Percentiles rank a stretch among this genome's conserved stretches.
Evolutionary conservation across 495 filamentous ascomycete species (phyloP).

Genomic region (Podospora sp.): DNA sequence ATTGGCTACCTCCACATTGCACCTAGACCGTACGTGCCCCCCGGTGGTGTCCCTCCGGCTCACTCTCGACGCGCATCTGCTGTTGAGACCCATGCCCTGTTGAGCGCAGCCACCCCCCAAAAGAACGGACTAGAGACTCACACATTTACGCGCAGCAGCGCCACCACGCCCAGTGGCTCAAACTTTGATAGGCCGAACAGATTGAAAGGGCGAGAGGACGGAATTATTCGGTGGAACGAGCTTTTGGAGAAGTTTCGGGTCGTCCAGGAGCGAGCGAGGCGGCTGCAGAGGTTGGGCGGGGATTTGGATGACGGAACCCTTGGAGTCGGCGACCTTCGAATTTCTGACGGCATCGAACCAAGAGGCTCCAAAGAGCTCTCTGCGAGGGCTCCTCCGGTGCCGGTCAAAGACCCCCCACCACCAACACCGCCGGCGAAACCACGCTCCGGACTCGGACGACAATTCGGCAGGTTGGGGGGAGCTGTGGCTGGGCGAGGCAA

Average conservation of each 20-base stretch:
- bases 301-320: constrained; percentile 46
- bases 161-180: constrained; percentile 49
- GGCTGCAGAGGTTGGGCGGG: constrained; percentile 46
- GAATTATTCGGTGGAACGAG: constrained; percentile 85
- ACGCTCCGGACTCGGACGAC: constrained; percentile 64
- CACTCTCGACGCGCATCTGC: constrained; percentile 29
- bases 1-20: constrained; percentile 92
- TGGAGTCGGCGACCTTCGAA: constrained; percentile 43
- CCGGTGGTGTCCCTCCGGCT: constrained; percentile 27
- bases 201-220: constrained; percentile 81
- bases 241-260: constrained; percentile 93
- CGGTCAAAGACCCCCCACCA: constrained; percentile 46
- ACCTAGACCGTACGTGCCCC: constrained; percentile 71
- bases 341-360: constrained; percentile 33
- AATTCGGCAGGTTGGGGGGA: constrained; percentile 68
- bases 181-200: constrained; percentile 78
- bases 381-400: constrained; percentile 38
- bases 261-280: constrained; percentile 77
- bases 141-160: constrained; percentile 44
- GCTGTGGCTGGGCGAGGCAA: constrained; percentile 64
- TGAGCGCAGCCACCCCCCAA: constrained; percentile 31
- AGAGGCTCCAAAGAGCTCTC: constrained; percentile 29
- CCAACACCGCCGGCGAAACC: constrained; percentile 51
- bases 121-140: constrained; percentile 24
- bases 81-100: constrained; percentile 42